phyloP scores from a whole-genome alignment of 2,329 filamentous ascomycete species.

The Curvularia lunata region DNA sequence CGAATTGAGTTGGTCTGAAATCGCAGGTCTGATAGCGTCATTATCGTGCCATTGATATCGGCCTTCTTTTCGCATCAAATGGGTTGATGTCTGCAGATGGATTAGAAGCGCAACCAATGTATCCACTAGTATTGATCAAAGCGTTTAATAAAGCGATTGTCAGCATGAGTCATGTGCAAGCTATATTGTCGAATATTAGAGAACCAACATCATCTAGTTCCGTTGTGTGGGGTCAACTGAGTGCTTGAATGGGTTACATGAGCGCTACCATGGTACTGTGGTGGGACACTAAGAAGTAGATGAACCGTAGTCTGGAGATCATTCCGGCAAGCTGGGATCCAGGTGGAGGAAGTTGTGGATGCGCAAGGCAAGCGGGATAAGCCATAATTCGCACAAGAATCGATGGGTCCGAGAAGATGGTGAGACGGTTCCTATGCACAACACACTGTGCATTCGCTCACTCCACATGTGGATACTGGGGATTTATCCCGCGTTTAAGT shows the following conservation, averaged over 20 bases:
- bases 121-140: too few relatives aligned
- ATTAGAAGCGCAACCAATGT: too few relatives aligned
- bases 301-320: not conserved
- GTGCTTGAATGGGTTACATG: not conserved
- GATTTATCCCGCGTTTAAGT: not conserved
- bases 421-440: not conserved
- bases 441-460: not conserved
- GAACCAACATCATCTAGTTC: not conserved
- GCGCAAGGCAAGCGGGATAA: too few relatives aligned
- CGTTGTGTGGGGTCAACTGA: not conserved
- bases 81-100: too few relatives aligned
- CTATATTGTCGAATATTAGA: not conserved
- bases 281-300: not conserved
- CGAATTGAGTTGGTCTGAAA: too few relatives aligned
- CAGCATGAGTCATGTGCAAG: not conserved
- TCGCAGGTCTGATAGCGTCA: too few relatives aligned
- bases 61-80: too few relatives aligned
- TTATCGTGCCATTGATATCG: too few relatives aligned
- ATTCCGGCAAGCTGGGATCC: not conserved
- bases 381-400: not conserved
- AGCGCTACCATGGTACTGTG: not conserved
- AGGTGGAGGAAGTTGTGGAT: not conserved
- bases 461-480: not conserved
- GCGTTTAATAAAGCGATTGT: too few relatives aligned
- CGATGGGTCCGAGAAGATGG: not conserved